Conservation (phyloP, 345 rosid species). For the Aquilaria malaccensis region DNA sequence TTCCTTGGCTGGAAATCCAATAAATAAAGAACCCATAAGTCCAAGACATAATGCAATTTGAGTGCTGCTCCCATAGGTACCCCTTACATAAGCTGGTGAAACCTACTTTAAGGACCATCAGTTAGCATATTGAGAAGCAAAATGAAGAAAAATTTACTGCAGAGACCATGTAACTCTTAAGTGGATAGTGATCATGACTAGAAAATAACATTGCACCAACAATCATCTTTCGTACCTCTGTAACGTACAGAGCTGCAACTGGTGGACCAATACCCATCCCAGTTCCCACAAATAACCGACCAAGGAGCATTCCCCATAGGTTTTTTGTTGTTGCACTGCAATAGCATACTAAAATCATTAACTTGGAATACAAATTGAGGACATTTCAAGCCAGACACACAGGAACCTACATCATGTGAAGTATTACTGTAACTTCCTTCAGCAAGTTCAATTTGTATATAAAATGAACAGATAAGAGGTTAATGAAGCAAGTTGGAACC, state of each 20-base stretch:
- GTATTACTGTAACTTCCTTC: too few relatives aligned
- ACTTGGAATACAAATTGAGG: too few relatives aligned
- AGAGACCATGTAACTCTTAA: neutral
- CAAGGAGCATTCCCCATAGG: slow-evolving; percentile 89
- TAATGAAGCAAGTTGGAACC: too few relatives aligned
- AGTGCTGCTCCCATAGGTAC: slow-evolving; percentile 80
- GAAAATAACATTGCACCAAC: neutral
- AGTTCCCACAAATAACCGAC: slow-evolving; percentile 84
- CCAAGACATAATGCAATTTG: slow-evolving; percentile 86
- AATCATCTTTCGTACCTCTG: slow-evolving; percentile 58
- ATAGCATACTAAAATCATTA: slow-evolving; percentile 8
- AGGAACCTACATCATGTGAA: too few relatives aligned
- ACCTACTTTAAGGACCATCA: slow-evolving; percentile 37
- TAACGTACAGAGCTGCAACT: slow-evolving; percentile 85
- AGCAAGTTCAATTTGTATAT: too few relatives aligned
- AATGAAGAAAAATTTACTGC: neutral
- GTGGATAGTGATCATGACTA: neutral
- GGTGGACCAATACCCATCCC: slow-evolving; percentile 95
- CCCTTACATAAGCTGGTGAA: slow-evolving; percentile 88
- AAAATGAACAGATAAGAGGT: too few relatives aligned
- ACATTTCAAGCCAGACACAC: too few relatives aligned
- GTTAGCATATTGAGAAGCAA: neutral
- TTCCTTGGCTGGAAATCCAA: slow-evolving; percentile 80
- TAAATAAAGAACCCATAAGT: slow-evolving; percentile 56
- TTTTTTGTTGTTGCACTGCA: slow-evolving; percentile 74